Percentiles rank a stretch among this genome's conserved stretches.
phyloP scores from a whole-genome alignment of 2,329 filamentous ascomycete species.

The Aspergillus sp. region DNA sequence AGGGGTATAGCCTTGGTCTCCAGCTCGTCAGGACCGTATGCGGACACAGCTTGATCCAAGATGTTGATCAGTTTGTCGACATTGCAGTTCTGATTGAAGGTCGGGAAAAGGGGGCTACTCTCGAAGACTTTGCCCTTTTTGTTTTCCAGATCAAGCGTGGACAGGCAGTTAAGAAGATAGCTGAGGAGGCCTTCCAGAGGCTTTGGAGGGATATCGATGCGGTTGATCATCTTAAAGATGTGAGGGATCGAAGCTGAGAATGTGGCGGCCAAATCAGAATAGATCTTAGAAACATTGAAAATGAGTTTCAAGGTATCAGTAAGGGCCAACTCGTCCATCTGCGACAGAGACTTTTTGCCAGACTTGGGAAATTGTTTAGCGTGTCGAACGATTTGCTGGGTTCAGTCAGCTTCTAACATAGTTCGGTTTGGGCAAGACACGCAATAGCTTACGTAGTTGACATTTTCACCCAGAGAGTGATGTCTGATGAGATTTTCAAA shows the following conservation, averaged over 20 bases:
- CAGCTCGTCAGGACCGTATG: conserved; percentile 68
- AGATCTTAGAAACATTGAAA: conserved; percentile 83
- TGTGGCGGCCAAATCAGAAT: conserved; percentile 59
- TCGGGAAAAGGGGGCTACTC: conserved; percentile 65
- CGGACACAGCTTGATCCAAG: conserved; percentile 65
- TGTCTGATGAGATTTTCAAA: conserved; percentile 66
- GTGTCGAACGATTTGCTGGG: conserved; percentile 69
- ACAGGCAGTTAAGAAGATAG: conserved; percentile 74
- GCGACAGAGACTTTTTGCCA: conserved; percentile 35
- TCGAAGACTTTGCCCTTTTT: conserved; percentile 51
- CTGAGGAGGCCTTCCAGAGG: conserved; percentile 74
- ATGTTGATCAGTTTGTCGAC: conserved; percentile 69
- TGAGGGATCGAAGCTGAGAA: conserved; percentile 71
- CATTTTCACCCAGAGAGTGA: conserved; percentile 66
- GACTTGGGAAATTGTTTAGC: conserved; percentile 56
- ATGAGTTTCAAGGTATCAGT: conserved; percentile 82
- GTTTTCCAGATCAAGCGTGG: conserved; percentile 72
- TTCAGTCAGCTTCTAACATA: conserved; percentile 20
- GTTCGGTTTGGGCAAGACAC: neutral
- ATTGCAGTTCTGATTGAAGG: conserved; percentile 60
- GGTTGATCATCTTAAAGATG: conserved; percentile 69
- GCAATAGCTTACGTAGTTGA: conserved; percentile 55
- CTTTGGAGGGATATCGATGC: conserved; percentile 60
- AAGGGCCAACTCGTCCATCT: conserved; percentile 74
- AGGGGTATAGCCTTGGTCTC: conserved; percentile 72